Evolutionary conservation across 805 yeast genomes (phyloP).

Genomic region (Sungouiozyma intestinalis): DNA sequence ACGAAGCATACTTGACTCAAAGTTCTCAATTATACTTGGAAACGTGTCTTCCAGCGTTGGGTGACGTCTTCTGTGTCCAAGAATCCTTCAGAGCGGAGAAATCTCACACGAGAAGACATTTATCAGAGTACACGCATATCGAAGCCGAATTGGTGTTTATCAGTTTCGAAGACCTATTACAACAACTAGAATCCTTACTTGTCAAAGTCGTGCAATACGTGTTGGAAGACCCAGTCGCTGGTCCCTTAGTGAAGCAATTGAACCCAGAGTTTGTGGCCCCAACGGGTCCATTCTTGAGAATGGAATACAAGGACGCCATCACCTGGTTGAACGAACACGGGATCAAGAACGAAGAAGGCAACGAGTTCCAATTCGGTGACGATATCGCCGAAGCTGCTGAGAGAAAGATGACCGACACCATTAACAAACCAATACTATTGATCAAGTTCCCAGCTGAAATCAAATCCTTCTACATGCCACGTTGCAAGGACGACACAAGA

Average conservation of each 20-base stretch:
- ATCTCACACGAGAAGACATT: constrained; percentile 96
- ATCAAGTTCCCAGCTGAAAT: constrained; percentile 94
- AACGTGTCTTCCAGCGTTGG: constrained; percentile 90
- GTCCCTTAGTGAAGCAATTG: constrained; percentile 79
- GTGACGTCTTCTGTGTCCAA: constrained; percentile 95
- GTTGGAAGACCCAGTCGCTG: constrained; percentile 83
- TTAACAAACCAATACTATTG: constrained; percentile 85
- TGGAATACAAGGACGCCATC: constrained; percentile 83
- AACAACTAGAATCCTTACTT: constrained; percentile 75
- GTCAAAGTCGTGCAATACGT: constrained; percentile 62
- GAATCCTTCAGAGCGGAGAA: constrained; percentile 99
- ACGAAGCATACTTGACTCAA: constrained; percentile 93
- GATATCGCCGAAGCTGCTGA: constrained; percentile 99
- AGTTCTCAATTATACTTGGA: constrained; percentile 94
- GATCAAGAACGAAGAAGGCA: constrained; percentile 89
- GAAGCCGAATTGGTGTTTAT: constrained; percentile 91
- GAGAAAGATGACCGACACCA: constrained; percentile 94
- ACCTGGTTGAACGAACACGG: constrained; percentile 96
- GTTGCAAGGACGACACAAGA: constrained; percentile 77
- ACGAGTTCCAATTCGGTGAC: constrained; percentile 90
- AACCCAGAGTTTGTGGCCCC: constrained; percentile 90
- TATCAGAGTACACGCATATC: constrained; percentile 92
- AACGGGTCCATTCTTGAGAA: constrained; percentile 74
- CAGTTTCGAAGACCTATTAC: constrained; percentile 73
- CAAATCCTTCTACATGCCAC: constrained; percentile 97